Base-by-base conservation (phyloP, 768 basidiomycete species). In the Lentinula aciculospora region DNA sequence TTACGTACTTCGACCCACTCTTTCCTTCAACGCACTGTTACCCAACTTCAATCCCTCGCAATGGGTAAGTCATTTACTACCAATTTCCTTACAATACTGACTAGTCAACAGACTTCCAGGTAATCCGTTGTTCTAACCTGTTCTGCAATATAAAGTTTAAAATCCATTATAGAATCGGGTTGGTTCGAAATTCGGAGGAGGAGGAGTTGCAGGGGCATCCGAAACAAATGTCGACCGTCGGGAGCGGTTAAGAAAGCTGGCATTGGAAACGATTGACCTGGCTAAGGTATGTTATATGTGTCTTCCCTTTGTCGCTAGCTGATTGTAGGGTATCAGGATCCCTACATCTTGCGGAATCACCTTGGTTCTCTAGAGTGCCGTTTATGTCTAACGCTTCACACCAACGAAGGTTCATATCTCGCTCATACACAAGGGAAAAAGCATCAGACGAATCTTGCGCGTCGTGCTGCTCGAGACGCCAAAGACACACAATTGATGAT, bases 361-460 rank as follows among this genome's bases (percentile, higher is more conserved):
- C 82, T 99, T 58, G 97, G 97, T 40, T 98, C 95, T 8, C 84
- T 98, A 40, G 96, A 98, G 83, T 99, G 97, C 76, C 92, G 95
- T 66, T 82, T 99, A 28, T 98, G 97, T 71, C 76, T 99, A 47
- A 99, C 97, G 0, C 82, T 99, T 10, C 97, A 99, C 74, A 98
- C 96, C n/a, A 98, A 98, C 66, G 97, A 99, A 74, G 97, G 97
- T 19, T 97, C 95, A 13, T 98, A 98, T 70, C 88, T 99, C 48
- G 97, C 97, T 0, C 97, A 99, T 66, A 99, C 97, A 0, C 97
- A 98, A 76, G 97, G 97, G 21, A 99, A 98, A 77, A 99, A 98
- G 69, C 97, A 98, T 69, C 97, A 98, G 70, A 98, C 95, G 3
- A 98, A 98, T 69, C 85, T 99, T 53, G 97, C 97, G 13, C 84